Base-by-base conservation (phyloP, 163 green algal species). In the Scenedesmus sp. region DNA sequence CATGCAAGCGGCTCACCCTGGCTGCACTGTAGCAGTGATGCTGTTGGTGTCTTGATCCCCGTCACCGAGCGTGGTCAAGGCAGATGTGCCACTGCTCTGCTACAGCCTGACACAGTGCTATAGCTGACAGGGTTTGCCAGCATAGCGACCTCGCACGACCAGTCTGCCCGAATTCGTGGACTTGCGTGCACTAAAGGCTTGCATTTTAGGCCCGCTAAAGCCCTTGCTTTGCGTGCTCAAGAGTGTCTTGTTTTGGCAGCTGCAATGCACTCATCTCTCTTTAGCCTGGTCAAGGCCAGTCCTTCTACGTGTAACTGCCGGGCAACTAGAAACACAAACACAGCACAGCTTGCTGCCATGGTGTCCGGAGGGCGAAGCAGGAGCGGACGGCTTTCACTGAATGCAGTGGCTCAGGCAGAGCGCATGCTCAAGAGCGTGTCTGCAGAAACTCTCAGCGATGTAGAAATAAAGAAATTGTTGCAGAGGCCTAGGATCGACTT, bases 401-500 rank as follows among this genome's bases (percentile, higher is more conserved):
- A 80, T 42, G 49, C 65, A 22, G 44, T 92, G 35, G 88, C 88
- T 4, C 73, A 78, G 43, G 65, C 33, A 22, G 80, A 88, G 30
- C 59, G 68, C 18, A 42, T 76, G 81, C 70, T 92, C 16, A 92
- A 92, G 65, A 92, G 72, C n/a, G 88, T 92, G 16, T 92, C 88
- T 43, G 68, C 81, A 42, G 88, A 92, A 30, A 89, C 30, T 20
- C 33, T 92, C 13, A 92, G 72, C 83, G 81, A 89, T 24, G 22
- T 44, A n/a, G 94, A 96, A 78, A 86, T 97, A 5, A 93, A 93
- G 56, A 84, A 76, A 9, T 88, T 95, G 43, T 85, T 94, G 10
- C 93, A 95, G 24, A 83, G 96, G 49, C 96, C 96, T 26, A 94
- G 96, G 13, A 94, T 98, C 44, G 96, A 98, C 53, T 98, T 98